Evolutionary conservation across 768 basidiomycete species (phyloP), one percentile per base, ranked within the genome.

Genomic region (Rhodocollybia butyracea): DNA sequence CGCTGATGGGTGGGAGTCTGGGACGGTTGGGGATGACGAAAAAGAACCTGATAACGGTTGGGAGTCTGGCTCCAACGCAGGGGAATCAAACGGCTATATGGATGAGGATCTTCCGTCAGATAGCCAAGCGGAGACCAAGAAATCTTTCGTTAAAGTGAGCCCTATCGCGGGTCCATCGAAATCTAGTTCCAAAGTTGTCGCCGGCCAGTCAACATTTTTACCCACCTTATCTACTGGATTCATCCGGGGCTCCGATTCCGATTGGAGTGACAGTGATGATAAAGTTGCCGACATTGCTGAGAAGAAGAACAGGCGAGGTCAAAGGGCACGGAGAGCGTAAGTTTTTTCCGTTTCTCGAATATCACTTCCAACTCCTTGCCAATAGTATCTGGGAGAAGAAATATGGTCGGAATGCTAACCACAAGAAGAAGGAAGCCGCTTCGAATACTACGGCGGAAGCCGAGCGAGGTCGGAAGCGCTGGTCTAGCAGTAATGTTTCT

Each of bases 321-420:
- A 99, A 68, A 74, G 94, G 46, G 96, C 96, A n/a, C 78, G 97
- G 57, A 78, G 88, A 73, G 91, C 90, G 97, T 97, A 69, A 81
- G 95, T 87, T 13, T 42, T 5, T 56, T 3, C 43, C 27, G 55
- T 21, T 27, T 48, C 48, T 24, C 43, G 39, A 36, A 22, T 41
- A 42, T 13, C 2, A 59, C n/a, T 22, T 51, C 46, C 54, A 24
- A 46, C 46, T 54, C 39, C 34, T 32, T 38, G n/a, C 42, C 38
- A 48, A 39, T 63, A 98, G 95, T 2, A 97, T 98, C 61, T 98
- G 96, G 95, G 96, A 98, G 73, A 95, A 94, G 74, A 98, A 94
- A 70, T 98, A 84, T 63, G 96, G 96, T 46, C 81, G 77, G 57
- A 83, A 86, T 58, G 95, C 96, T 22, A 97, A 96, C 67, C 96